phyloP scores from a whole-genome alignment of 139 green algal species.

The Picochlorum sp. region DNA sequence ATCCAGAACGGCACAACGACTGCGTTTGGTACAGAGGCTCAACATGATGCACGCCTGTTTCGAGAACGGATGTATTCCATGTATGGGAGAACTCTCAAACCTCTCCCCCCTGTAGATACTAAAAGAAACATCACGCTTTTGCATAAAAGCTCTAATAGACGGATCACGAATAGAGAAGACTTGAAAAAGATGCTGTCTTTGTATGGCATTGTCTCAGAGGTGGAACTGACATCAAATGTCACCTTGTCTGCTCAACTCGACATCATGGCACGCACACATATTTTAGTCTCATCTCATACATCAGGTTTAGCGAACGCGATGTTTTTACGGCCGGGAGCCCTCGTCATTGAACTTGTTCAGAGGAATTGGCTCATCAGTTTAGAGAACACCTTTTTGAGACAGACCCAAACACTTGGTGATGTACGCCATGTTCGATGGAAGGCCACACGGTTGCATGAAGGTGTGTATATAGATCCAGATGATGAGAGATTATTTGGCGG shows the following conservation, averaged over 20 bases:
- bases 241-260: conserved; percentile 68
- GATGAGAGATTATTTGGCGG: conserved; percentile 45
- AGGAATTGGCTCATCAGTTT: conserved; percentile 72
- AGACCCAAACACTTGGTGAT: conserved; percentile 71
- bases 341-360: conserved; percentile 75
- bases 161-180: conserved; percentile 66
- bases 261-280: conserved; percentile 51
- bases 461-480: conserved; percentile 53
- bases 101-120: too few species aligned
- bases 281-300: conserved; percentile 78
- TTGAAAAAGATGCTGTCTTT: conserved; percentile 53
- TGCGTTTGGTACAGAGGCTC: background rate
- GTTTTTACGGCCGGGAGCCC: conserved; percentile 66
- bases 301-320: conserved; percentile 72
- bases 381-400: conserved; percentile 48
- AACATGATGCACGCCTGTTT: background rate
- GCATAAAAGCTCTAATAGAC: conserved; percentile 71
- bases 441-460: conserved; percentile 59
- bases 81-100: background rate
- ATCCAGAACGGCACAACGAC: conserved; percentile 53
- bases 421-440: conserved; percentile 82
- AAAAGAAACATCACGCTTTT: conserved; percentile 71
- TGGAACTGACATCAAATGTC: conserved; percentile 46
- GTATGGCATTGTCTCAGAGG: conserved; percentile 42
- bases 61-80: background rate